These are phyloP conservation scores for Phanerochaete sordida DNA, from an alignment of 768 basidiomycete genomes.

Conservation along the genomic window DNA sequence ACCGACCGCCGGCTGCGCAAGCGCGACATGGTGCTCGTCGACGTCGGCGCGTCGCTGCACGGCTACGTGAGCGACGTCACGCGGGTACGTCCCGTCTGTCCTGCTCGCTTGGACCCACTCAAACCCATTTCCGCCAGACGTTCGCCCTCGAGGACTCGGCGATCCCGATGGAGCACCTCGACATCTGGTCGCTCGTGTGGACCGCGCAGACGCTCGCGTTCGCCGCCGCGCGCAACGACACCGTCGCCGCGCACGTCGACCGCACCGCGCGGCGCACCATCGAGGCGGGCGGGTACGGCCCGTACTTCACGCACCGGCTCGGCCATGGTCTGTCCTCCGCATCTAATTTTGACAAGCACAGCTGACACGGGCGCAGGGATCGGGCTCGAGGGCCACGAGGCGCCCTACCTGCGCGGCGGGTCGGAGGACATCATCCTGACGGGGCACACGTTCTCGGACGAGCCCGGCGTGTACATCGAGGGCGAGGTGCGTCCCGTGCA, in stretches of 20 bases:
- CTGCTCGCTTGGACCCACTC: not conserved
- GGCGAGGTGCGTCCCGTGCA: constrained; percentile 43
- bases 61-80: constrained; percentile 81
- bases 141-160: constrained; percentile 57
- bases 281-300: constrained; percentile 36
- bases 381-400: constrained; percentile 80
- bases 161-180: constrained; percentile 49
- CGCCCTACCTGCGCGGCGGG: constrained; percentile 75
- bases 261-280: constrained; percentile 55
- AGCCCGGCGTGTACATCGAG: constrained; percentile 76
- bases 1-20: constrained; percentile 56
- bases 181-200: constrained; percentile 65
- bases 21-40: constrained; percentile 71
- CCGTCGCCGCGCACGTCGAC: constrained; percentile 55
- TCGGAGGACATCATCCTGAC: constrained; percentile 50
- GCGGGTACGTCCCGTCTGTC: constrained; percentile 39
- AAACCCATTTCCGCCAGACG: constrained; percentile 38
- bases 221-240: constrained; percentile 41
- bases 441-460: constrained; percentile 79
- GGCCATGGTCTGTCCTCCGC: constrained; percentile 59
- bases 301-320: constrained; percentile 77
- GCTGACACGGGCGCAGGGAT: constrained; percentile 49
- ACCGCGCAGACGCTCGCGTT: constrained; percentile 60
- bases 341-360: not conserved
- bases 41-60: constrained; percentile 66